Evolutionary conservation across 352 stramenopile genomes (phyloP), one percentile per base, ranked within the genome.

Genomic region (Phytopythium vexans): DNA sequence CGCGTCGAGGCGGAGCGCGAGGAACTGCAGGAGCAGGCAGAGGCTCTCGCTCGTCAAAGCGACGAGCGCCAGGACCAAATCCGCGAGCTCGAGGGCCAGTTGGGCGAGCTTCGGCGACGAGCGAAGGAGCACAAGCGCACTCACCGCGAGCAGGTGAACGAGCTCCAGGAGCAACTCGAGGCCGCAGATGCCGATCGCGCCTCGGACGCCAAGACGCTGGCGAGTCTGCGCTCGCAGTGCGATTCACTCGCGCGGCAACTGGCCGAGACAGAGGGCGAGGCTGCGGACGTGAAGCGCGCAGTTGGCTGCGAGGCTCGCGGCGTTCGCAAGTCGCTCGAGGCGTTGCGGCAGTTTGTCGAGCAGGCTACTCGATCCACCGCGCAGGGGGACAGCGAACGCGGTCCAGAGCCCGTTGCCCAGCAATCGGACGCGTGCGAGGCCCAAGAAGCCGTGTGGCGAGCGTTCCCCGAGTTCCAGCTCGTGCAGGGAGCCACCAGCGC

Each of bases 301-400:
- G 54, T 80, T 1, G 42, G 49, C 10, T 33, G 54, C 11, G 72
- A 85, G 60, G 62, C 54, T 10, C 68, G 60, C 3, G 51, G 21
- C 12, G 15, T 72, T n/a, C 72, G 73, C 48, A 74, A 65, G 43
- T 63, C 77, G 36, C 32, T 82, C 10, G 77, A 88, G 14, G 47
- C 46, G 5, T 44, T 88, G 42, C 72, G 77, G 1, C 65, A 65
- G 40, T 88, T 86, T 41, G 52, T 82, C 5, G 72, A 82, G 48
- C 52, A 52, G 48, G 66, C 73, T 14, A 39, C 74, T 21, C 48
- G 62, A 27, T 35, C 39, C 6, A 31, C 43, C 11, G 11, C n/a
- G 4, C 9, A 34, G 11, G 45, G 42, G 21, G 14, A 47, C 41
- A 12, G 8, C 14, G 36, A 55, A 14, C 33, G 1, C 1, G 33